Base-by-base conservation (phyloP, 2,329 filamentous ascomycete species). In the Cladophialophora exuberans region DNA sequence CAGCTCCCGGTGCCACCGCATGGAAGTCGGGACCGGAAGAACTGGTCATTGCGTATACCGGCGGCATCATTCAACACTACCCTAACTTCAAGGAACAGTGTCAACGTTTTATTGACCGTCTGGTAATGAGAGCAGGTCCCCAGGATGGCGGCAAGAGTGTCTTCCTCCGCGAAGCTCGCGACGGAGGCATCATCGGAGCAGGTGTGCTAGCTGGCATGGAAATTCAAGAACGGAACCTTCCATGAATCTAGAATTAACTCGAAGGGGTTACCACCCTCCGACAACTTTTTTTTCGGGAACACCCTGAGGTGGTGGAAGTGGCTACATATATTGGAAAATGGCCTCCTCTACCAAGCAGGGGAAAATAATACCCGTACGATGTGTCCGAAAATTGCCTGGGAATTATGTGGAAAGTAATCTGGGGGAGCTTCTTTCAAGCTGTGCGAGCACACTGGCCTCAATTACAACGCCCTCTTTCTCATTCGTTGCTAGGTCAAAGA, bases 41-140 rank as follows among this genome's bases (percentile, higher is more conserved):
- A 63, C 70, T 93, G 25, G 84, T 89, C 1, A 86, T 92, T 18
- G 89, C 88, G 1, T 92, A 90, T 67, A 90, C 89, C 0, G 89
- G 89, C 26, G 87, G 88, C 5, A 90, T 88, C 65, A 92, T 92
- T 56, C 82, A 85, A n/a, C 84, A 89, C 65, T 90, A 90, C 65
- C 88, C 89, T 43, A 81, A 88, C 63, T 91, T 89, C 70, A 76
- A 89, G 36, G 72, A 76, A 39, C 86, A 87, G 64, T 90, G 86
- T 61, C 87, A 91, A 69, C 65, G 72, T 11, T 88, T 88, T 66
- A 77, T 92, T 45, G 84, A 90, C 57, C 70, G 73, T 3, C 68
- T 82, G 11, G 74, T 81, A 17, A 74, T 76, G 72, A 66, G 72
- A 28, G 74, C 72, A 17, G 72, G 73, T 17, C 73, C 72, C 11